Evolutionary conservation across 2,329 filamentous ascomycete species (phyloP), one percentile per base, ranked within the genome.

Genomic region (Apiospora rasikravindrae): DNA sequence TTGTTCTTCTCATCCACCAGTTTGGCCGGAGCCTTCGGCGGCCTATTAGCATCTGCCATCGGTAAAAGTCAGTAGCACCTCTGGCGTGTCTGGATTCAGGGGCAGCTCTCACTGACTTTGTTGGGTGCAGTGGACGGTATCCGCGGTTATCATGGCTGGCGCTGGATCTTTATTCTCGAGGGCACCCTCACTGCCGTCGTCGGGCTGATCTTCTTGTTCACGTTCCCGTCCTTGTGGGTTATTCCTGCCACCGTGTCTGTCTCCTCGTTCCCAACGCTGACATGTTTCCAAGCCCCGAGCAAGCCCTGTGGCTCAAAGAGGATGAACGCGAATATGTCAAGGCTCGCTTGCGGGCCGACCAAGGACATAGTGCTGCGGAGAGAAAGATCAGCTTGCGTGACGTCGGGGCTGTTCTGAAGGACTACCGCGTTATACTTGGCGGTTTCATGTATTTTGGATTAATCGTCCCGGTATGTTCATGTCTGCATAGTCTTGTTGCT

Each of bases 1-100:
- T 95, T 98, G 86, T 98, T 98, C 87, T 98, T 98, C 86, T 91
- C 89, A 78, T 94, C 88, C 40, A 95, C 93, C 0, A 93, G 92
- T 0, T 85, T 96, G 4, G 93, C 93, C 0, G 93, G 93, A 44
- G 93, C 94, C 0, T 98, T 98, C 77, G 95, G 94, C 61, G 95
- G 95, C 2, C 87, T 98, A 0, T 87, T 98, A 5, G 95, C 95
- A 0, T 92, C 91, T 1, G 95, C 92, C 0, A 97, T 98, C 74
- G 94, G 94, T n/a, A 94, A 96, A 78, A 64, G 57, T 64, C 57
- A 64, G 57, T 64, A 64, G 57, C 16, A 95, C 81, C 33, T 64
- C 22, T 13, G 57, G 19, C 83, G 75, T 33, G 81, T 77, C 29
- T 14, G 26, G 37, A 45, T 22, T 42, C 26, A 13, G n/a, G 8